phyloP scores from a whole-genome alignment of 164 flowering plant species.

The Tetrastigma voinierianum region DNA sequence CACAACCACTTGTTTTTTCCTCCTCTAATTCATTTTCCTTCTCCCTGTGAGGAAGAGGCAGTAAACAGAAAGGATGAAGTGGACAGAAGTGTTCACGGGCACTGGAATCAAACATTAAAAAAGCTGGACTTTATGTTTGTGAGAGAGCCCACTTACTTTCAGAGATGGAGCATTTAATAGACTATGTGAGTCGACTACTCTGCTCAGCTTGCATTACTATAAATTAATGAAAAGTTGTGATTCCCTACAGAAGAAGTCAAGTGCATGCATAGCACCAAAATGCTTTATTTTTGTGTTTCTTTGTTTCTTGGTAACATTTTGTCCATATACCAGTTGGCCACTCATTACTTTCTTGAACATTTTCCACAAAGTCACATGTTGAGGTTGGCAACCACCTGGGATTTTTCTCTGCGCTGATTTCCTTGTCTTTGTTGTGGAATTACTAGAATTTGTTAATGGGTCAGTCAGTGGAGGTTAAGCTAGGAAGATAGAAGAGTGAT shows the following conservation, averaged over 20 bases:
- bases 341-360: no score
- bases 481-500: neutral
- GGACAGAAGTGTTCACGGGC: constrained; percentile 6
- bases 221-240: neutral
- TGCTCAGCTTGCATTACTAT: neutral
- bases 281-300: neutral
- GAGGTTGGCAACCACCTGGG: neutral
- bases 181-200: no score
- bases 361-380: neutral
- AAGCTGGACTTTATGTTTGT: neutral
- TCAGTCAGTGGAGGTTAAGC: no score
- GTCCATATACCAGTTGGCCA: no score
- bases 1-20: neutral
- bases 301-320: no score
- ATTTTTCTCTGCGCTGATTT: neutral
- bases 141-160: neutral
- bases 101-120: neutral
- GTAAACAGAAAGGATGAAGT: neutral
- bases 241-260: neutral
- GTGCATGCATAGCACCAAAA: neutral
- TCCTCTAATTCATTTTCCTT: no score
- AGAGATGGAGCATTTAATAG: no score
- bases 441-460: no score
- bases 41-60: neutral
- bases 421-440: neutral